Conservation (phyloP, 2,329 filamentous ascomycete species). For the Beauveria sp. region DNA sequence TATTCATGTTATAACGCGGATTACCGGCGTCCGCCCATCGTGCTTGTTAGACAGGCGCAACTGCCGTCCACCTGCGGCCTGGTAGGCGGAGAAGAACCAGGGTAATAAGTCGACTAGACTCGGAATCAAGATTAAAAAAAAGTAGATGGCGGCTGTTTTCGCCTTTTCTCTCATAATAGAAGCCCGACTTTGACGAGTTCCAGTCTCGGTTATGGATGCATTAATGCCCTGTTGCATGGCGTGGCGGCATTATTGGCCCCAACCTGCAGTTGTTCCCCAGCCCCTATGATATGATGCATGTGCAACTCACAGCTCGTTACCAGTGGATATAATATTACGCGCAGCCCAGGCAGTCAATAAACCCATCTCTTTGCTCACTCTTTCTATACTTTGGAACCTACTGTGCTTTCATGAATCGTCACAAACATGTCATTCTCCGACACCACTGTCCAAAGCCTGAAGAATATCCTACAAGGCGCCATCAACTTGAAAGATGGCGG, state of each 20-base stretch:
- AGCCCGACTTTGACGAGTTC: no score
- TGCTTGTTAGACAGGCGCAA: background rate
- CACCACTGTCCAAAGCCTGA: background rate
- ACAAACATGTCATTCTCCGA: background rate
- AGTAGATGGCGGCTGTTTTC: background rate
- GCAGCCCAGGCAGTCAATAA: background rate
- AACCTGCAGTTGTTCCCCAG: background rate
- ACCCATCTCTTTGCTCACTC: slow-evolving; percentile 4
- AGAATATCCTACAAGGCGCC: background rate
- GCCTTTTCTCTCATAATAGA: no score
- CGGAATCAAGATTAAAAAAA: background rate
- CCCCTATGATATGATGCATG: background rate
- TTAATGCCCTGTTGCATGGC: background rate
- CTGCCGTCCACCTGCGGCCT: background rate
- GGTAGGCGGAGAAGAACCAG: background rate
- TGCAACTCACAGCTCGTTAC: background rate
- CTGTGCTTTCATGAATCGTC: slow-evolving; percentile 22
- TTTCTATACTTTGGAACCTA: background rate
- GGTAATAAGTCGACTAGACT: background rate
- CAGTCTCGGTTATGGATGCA: background rate
- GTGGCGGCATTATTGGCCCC: background rate
- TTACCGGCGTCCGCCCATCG: background rate
- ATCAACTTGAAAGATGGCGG: background rate
- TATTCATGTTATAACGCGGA: slow-evolving; percentile 12
- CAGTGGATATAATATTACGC: background rate